A percentile compares a stretch with the other conserved stretches of the same genome.
These are phyloP conservation scores for Dentipellis fragilis DNA, from an alignment of 768 basidiomycete genomes.

Conservation along the genomic window DNA sequence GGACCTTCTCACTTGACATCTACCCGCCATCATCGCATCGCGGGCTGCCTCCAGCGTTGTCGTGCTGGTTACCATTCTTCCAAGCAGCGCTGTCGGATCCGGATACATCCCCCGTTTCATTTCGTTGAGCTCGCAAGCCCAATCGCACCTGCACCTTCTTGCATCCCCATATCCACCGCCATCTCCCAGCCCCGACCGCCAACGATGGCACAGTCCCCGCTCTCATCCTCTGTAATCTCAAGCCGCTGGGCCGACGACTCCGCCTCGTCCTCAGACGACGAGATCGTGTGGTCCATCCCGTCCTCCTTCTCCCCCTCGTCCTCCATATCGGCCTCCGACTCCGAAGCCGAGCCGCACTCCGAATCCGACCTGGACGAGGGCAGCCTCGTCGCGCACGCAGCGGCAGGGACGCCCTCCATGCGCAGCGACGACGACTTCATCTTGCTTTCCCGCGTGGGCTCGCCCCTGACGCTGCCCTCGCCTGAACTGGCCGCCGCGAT, in stretches of 20 bases:
- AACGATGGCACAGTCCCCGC: neutral
- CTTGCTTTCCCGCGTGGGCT: conserved; percentile 6
- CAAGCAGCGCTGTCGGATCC: neutral
- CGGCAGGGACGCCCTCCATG: neutral
- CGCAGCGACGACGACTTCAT: conserved; percentile 5
- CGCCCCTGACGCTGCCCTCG: neutral
- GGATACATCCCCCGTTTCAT: neutral
- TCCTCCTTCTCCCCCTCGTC: neutral
- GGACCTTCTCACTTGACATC: too few species aligned
- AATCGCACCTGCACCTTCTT: neutral
- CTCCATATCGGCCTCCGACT: neutral
- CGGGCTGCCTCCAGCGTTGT: neutral
- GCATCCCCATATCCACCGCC: neutral
- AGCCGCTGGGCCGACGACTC: conserved; percentile 1
- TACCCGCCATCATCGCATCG: neutral
- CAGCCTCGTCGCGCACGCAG: neutral
- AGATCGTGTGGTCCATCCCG: conserved; percentile 32
- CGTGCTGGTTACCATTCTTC: neutral
- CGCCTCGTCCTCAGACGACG: conserved; percentile 34
- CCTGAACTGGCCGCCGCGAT: neutral
- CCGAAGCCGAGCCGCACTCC: conserved; percentile 23
- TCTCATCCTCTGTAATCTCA: conserved; percentile 3
- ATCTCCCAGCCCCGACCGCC: neutral
- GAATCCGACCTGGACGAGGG: conserved; percentile 1
- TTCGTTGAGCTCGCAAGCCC: too few species aligned